phyloP scores from a whole-genome alignment of 2,329 filamentous ascomycete species.

The Colletotrichum australisinense region DNA sequence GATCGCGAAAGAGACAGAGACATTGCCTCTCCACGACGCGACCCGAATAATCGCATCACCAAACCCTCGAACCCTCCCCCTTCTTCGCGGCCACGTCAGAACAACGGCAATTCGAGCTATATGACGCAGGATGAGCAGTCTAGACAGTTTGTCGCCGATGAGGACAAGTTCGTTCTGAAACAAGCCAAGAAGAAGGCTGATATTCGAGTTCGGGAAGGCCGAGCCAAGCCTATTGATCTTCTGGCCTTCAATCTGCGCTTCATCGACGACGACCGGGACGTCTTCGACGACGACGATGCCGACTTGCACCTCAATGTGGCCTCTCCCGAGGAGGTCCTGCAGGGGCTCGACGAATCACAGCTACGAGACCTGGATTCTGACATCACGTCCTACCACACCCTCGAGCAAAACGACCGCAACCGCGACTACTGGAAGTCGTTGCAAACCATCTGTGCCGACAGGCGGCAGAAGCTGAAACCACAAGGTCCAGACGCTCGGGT shows the following conservation, averaged over 20 bases:
- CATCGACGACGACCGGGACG: slow-evolving; percentile 84
- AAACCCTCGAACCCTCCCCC: slow-evolving; percentile 56
- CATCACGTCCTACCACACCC: slow-evolving; percentile 80
- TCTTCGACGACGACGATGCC: slow-evolving; percentile 86
- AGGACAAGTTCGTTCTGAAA: slow-evolving; percentile 95
- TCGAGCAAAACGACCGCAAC: slow-evolving; percentile 84
- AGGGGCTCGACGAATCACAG: slow-evolving; percentile 74
- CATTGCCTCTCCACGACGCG: slow-evolving; percentile 65
- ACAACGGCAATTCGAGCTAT: slow-evolving; percentile 52
- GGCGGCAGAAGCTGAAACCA: slow-evolving; percentile 73
- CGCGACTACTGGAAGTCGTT: slow-evolving; percentile 94
- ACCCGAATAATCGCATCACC: slow-evolving; percentile 66
- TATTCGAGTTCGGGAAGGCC: slow-evolving; percentile 90
- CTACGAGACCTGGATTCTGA: slow-evolving; percentile 84
- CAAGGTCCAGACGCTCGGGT: slow-evolving; percentile 76
- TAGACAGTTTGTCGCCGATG: slow-evolving; percentile 88
- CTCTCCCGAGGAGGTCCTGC: slow-evolving; percentile 84
- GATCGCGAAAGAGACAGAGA: slow-evolving; percentile 21
- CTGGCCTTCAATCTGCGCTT: slow-evolving; percentile 91
- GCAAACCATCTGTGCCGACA: slow-evolving; percentile 84
- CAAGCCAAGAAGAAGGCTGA: slow-evolving; percentile 98
- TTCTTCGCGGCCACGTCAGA: slow-evolving; percentile 42
- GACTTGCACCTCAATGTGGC: slow-evolving; percentile 81
- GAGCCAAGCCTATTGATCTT: slow-evolving; percentile 93
- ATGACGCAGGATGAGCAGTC: slow-evolving; percentile 83